Evolutionary conservation across 1,139 yeast genomes (phyloP).

Genomic region (Zygosaccharomyces sapae): DNA sequence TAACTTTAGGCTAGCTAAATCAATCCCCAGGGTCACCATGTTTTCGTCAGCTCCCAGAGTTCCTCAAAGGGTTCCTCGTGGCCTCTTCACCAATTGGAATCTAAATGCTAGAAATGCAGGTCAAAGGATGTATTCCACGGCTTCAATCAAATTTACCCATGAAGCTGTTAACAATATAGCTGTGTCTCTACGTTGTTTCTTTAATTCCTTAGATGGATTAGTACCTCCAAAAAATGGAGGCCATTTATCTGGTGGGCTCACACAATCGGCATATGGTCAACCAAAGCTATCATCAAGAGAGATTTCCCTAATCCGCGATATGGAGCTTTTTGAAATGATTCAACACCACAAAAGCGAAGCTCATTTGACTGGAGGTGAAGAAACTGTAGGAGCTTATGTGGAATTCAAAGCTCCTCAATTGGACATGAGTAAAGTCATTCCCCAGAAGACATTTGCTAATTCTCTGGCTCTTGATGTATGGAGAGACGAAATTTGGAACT

Average conservation of each 20-base stretch:
- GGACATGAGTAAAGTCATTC: conserved; percentile 40
- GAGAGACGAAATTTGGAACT: conserved; percentile 39
- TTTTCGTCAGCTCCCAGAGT: conserved; percentile 12
- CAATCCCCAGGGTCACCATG: conserved; percentile 9
- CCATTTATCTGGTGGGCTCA: conserved; percentile 8
- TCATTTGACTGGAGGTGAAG: conserved; percentile 11
- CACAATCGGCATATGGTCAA: conserved; percentile 6
- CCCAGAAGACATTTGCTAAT: conserved; percentile 49
- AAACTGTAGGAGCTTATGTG: conserved; percentile 47
- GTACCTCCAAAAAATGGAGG: conserved; percentile 14
- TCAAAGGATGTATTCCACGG: conserved; percentile 21
- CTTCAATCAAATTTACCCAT: conserved; percentile 29
- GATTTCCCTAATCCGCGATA: conserved; percentile 35
- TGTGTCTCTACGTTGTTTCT: conserved; percentile 37
- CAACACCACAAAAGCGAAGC: conserved; percentile 31
- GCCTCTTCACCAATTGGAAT: conserved; percentile 23
- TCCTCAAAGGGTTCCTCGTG: conserved; percentile 21
- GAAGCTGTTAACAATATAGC: conserved; percentile 42
- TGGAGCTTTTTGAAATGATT: conserved; percentile 40
- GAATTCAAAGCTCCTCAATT: conserved; percentile 45
- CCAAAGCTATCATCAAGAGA: conserved; percentile 10
- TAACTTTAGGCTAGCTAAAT: conserved; percentile 5
- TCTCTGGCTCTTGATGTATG: conserved; percentile 46
- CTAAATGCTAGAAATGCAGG: conserved; percentile 15
- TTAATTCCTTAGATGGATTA: conserved; percentile 33